A percentile compares a stretch with the other conserved stretches of the same genome.
Evolutionary conservation across 805 yeast genomes (phyloP).

Genomic region (Metschnikowia similis): DNA sequence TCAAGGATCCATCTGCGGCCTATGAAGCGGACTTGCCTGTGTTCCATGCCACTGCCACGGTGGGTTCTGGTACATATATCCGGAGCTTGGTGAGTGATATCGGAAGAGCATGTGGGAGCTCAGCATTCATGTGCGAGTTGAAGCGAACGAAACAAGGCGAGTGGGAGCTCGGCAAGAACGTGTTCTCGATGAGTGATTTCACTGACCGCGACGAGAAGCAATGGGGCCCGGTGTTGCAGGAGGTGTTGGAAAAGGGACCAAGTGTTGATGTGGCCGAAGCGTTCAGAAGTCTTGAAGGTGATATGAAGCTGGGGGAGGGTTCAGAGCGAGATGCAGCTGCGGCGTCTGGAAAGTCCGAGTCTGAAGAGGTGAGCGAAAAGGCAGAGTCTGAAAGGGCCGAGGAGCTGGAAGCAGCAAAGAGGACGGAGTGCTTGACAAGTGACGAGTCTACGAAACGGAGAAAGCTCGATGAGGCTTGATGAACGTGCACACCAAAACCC

Average conservation of each 20-base stretch:
- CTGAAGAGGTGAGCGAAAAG: not conserved
- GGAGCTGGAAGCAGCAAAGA: not conserved
- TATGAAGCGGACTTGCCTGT: slow-evolving; percentile 57
- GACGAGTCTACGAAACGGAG: slow-evolving; percentile 1
- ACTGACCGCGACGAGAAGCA: slow-evolving; percentile 52
- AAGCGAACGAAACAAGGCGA: slow-evolving; percentile 73
- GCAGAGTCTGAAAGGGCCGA: not conserved
- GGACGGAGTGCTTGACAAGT: not conserved
- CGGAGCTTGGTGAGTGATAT: slow-evolving; percentile 85
- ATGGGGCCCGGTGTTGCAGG: slow-evolving; percentile 65
- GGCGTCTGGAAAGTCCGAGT: not conserved
- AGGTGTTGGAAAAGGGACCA: slow-evolving; percentile 43
- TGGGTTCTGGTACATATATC: slow-evolving; percentile 93
- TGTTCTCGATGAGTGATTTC: slow-evolving; percentile 65
- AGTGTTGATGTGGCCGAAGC: slow-evolving; percentile 24
- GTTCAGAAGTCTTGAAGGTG: slow-evolving; percentile 10
- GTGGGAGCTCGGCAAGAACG: slow-evolving; percentile 73
- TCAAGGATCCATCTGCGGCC: slow-evolving; percentile 33
- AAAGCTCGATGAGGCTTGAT: not conserved
- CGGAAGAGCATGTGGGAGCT: slow-evolving; percentile 74
- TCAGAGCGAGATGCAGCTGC: not conserved
- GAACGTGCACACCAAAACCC: not conserved
- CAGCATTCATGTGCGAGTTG: slow-evolving; percentile 85
- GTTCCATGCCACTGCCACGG: slow-evolving; percentile 69
- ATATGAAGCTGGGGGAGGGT: not conserved